Evolutionary conservation across 257 asterid species (phyloP), one percentile per base, ranked within the genome.

Genomic region (Solanum microdontum): DNA sequence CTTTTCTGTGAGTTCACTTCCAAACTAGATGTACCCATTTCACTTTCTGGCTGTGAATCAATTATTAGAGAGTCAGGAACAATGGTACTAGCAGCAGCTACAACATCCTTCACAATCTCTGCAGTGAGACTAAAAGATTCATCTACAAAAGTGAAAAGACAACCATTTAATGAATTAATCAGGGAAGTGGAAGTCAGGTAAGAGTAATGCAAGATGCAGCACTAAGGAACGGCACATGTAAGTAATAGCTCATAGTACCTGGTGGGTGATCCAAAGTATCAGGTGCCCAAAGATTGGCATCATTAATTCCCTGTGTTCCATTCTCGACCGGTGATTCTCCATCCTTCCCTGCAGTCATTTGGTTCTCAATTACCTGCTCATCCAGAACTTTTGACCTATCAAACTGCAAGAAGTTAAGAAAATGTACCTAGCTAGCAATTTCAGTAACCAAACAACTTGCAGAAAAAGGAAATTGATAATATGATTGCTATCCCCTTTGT

Each of bases 21-120:
- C 45, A 87, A 87, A 85, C 84, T 86, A 79, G 91, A 58, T 90
- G 92, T 79, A 86, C 85, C 90, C 45, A 12, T 87, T 87, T 90
- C 95, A 72, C 91, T 92, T 88, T 93, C 97, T 84, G 89, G 97
- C 89, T 90, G 92, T 86, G 97, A 93, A 82, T 93, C 94, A 82
- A 91, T 80, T 66, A 24, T 86, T 87, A 88, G 85, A 90, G 74
- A 90, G 85, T 88, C 92, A 84, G 94, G 88, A 89, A 84, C 88
- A 77, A 87, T 72, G 85, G 62, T 88, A 87, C 86, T 90, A 84
- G 86, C 87, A 87, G 85, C 73, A 88, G 72, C 75, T 82, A 87
- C 84, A 43, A 64, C 90, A 89, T 88, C 93, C 60, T 91, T 87
- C 91, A 82, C 91, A 68, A 72, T 84, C 76, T 69, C 89, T 70